A percentile compares a stretch with the other conserved stretches of the same genome.
These are phyloP conservation scores for Amphicarpaea edgeworthii DNA, from an alignment of 306 rosid species.

Conservation along the genomic window DNA sequence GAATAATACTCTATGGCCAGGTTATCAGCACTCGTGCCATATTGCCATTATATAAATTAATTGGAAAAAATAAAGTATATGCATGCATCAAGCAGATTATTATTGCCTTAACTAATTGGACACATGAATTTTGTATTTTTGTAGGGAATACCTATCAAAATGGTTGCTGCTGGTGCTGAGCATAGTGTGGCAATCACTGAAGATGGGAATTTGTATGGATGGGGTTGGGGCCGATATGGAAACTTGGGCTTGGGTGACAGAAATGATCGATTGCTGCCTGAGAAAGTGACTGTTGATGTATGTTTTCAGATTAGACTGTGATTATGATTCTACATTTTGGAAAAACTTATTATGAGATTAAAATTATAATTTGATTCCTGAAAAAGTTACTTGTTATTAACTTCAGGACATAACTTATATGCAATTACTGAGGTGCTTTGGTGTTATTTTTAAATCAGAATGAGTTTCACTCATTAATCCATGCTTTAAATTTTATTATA, in stretches of 20 bases:
- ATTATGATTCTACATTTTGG: conserved; percentile 11
- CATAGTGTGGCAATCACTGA: conserved; percentile 92
- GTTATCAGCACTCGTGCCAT: background rate
- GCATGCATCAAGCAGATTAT: background rate
- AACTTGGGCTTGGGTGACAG: conserved; percentile 97
- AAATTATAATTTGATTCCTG: background rate
- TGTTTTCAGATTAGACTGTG: conserved; percentile 42
- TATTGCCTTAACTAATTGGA: conserved; percentile 7
- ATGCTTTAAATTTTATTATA: background rate
- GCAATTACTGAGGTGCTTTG: background rate
- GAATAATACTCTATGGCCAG: background rate
- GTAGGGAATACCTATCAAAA: conserved; percentile 80
- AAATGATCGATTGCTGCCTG: conserved; percentile 82
- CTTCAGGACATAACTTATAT: background rate
- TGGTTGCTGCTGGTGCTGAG: conserved; percentile 99
- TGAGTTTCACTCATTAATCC: background rate
- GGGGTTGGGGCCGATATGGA: conserved; percentile 99
- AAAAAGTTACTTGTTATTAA: background rate
- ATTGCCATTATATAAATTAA: background rate
- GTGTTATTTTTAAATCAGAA: background rate
- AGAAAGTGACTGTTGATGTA: conserved; percentile 77
- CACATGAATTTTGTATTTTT: conserved; percentile 31
- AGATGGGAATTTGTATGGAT: conserved; percentile 83
- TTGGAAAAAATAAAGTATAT: background rate
- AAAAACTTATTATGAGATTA: background rate